Percentiles rank a stretch among this genome's conserved stretches.
Evolutionary conservation across 768 basidiomycete genomes (phyloP).

Genomic region (Boletus eberwhitei): DNA sequence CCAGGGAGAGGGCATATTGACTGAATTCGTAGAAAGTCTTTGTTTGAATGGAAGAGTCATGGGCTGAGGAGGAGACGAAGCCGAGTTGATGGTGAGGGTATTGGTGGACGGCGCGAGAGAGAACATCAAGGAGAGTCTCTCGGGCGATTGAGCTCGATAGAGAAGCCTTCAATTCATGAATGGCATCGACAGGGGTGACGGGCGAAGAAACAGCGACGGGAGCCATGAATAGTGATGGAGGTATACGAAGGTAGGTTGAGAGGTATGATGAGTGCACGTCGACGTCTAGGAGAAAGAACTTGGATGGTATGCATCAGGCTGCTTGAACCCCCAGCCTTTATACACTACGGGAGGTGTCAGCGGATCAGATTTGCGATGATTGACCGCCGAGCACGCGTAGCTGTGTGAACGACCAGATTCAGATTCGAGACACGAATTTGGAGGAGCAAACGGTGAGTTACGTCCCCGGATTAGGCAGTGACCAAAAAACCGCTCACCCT

Average conservation of each 20-base stretch:
- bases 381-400: not conserved
- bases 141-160: slow-evolving; percentile 3
- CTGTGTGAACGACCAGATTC: not conserved
- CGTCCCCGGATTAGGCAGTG: not conserved
- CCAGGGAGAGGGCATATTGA: slow-evolving; percentile 15
- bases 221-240: slow-evolving; percentile 10
- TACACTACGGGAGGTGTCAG: slow-evolving; percentile 4
- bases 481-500: not conserved
- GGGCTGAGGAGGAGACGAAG: slow-evolving; percentile 26
- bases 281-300: slow-evolving; percentile 1
- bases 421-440: not conserved
- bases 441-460: not conserved
- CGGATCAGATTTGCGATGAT: not conserved
- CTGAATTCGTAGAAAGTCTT: slow-evolving; percentile 24
- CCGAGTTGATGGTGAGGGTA: slow-evolving; percentile 27
- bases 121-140: slow-evolving; percentile 22
- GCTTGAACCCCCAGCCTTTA: slow-evolving; percentile 17
- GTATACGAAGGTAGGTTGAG: not conserved
- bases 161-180: slow-evolving; percentile 15
- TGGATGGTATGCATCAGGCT: not conserved
- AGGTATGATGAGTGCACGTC: not conserved
- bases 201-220: slow-evolving; percentile 10
- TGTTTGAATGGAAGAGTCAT: slow-evolving; percentile 28
- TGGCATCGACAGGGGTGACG: slow-evolving; percentile 3
- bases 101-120: slow-evolving; percentile 19